These are phyloP conservation scores for Clarireedia paspali DNA, from an alignment of 2,329 filamentous ascomycete species.

Conservation along the genomic window DNA sequence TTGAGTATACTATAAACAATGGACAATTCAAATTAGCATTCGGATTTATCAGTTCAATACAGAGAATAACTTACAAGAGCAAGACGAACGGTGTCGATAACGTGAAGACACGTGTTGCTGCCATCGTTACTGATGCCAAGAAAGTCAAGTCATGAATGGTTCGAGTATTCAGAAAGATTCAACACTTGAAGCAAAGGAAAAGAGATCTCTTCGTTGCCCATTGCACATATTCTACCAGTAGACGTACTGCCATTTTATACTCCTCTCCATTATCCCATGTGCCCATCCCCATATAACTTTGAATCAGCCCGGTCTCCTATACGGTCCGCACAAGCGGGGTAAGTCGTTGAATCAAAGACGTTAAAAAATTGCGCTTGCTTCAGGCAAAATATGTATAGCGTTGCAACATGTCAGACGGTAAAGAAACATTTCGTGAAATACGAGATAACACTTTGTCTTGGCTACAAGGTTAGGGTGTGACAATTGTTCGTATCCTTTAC, in stretches of 20 bases:
- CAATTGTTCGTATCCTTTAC: not conserved
- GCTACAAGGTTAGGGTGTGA: not conserved
- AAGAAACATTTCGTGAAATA: not conserved
- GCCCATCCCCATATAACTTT: not conserved
- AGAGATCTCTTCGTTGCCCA: too few species aligned
- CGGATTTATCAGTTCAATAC: too few species aligned
- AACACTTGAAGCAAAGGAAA: too few species aligned
- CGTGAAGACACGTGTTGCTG: too few species aligned
- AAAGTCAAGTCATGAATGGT: too few species aligned
- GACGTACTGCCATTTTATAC: not conserved
- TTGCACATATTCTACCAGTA: too few species aligned
- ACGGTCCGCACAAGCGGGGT: constrained; percentile 1
- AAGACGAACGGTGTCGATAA: not conserved
- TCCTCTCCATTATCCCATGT: not conserved
- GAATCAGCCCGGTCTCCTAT: not conserved
- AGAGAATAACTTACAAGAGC: not conserved
- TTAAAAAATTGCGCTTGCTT: not conserved
- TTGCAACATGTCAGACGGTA: not conserved
- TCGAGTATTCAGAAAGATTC: too few species aligned
- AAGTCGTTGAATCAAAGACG: not conserved
- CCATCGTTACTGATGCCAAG: too few species aligned
- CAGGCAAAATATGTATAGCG: not conserved
- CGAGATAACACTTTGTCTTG: not conserved
- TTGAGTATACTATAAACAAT: not conserved
- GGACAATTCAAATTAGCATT: too few species aligned